Evolutionary conservation across 768 basidiomycete genomes (phyloP), one percentile per base, ranked within the genome.

Genomic region (Psilocybe cubensis): DNA sequence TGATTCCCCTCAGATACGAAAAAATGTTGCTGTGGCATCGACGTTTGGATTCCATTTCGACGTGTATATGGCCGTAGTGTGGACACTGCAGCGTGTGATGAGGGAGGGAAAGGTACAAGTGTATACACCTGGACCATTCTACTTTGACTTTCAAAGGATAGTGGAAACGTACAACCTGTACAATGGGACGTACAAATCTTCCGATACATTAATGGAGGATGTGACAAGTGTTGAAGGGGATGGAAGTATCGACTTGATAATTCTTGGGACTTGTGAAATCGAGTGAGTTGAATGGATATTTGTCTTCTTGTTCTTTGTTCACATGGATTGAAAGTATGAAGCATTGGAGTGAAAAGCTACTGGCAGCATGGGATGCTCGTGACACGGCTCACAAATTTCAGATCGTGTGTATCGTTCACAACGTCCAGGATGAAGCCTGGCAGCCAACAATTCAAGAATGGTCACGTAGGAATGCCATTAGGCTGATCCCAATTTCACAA

Each of bases 61-160:
- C 23, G 55, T 56, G 7, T 50, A 56, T 21, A 56, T 56, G 55
- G 44, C 46, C 6, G 55, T 56, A 4, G 55, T 20, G n/a, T 55
- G 54, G 54, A 55, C 54, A 11, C 44, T 55, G 3, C 54, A 55
- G 20, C 54, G 54, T 12, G 28, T 55, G 24, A 55, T 46, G 45
- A 35, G 27, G 31, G 44, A 31, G n/a, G 54, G 44, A 4, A 46
- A 48, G 20, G 23, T 55, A 3, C 29, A 45, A 27, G 54, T 55
- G 11, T 55, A 55, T 25, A 40, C 38, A 10, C 38, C 46, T 18
- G 24, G 20, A 21, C 35, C 55, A 6, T 56, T 56, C 29, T 27
- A 25, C n/a, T 49, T 41, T 48, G 48, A 56, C 17, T 56, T 56
- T 35, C 47, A 50, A 27, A 25, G 20, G n/a, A 50, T 56, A 14